phyloP scores from a whole-genome alignment of 2,329 filamentous ascomycete species.

The Davidsoniella eucalypti region DNA sequence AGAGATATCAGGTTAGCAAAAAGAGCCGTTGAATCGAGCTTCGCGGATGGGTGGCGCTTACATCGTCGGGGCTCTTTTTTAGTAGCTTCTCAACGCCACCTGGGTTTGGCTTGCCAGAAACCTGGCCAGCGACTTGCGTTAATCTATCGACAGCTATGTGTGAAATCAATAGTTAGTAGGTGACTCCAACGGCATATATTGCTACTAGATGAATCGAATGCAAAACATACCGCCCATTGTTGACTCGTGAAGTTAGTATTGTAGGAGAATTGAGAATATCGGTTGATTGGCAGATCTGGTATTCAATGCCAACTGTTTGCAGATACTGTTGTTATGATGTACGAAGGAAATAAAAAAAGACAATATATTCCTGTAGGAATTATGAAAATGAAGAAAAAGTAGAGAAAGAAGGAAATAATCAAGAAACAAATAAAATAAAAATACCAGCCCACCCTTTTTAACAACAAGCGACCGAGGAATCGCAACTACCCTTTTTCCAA shows the following conservation, averaged over 20 bases:
- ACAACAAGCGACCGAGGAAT: neutral
- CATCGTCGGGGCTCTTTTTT: constrained; percentile 52
- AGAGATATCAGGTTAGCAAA: constrained; percentile 16
- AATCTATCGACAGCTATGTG: constrained; percentile 37
- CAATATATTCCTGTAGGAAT: no score
- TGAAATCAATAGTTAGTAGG: neutral
- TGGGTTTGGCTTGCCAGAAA: constrained; percentile 41
- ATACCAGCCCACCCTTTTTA: no score
- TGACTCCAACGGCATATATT: neutral
- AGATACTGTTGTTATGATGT: no score
- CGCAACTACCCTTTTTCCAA: no score
- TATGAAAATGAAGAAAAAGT: no score
- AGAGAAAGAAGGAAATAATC: no score
- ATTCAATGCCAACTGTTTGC: no score
- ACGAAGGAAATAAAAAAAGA: no score
- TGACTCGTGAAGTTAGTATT: constrained; percentile 2
- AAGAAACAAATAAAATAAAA: no score
- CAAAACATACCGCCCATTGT: constrained; percentile 12
- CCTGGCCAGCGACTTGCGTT: constrained; percentile 44
- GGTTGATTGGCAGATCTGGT: no score
- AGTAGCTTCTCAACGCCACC: constrained; percentile 39
- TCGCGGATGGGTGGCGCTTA: constrained; percentile 20
- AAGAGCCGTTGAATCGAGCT: neutral
- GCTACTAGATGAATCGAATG: neutral
- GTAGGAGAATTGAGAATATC: neutral